Evolutionary conservation across 768 basidiomycete species (phyloP).

Genomic region (Strobilomyces confusus): DNA sequence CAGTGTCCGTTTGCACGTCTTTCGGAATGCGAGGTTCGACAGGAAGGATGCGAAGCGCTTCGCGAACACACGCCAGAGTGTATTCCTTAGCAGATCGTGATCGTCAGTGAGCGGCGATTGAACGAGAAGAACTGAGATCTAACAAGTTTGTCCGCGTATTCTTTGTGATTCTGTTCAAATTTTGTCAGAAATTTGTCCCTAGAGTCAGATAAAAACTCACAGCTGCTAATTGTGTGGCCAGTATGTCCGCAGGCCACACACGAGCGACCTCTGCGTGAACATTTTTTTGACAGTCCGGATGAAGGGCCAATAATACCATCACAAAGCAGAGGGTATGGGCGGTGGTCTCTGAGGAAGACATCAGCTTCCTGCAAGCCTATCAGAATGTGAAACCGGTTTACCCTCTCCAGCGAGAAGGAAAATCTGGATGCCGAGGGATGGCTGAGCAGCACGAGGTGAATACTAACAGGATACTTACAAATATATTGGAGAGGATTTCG

Average conservation of each 20-base stretch:
- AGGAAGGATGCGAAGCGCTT: constrained; percentile 44
- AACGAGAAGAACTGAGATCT: background rate
- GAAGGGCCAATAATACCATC: constrained; percentile 42
- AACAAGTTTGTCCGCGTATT: constrained; percentile 37
- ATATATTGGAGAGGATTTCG: constrained; percentile 46
- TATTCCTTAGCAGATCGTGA: constrained; percentile 34
- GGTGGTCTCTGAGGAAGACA: constrained; percentile 40
- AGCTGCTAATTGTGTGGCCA: constrained; percentile 21
- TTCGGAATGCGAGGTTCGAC: constrained; percentile 36
- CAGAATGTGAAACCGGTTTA: constrained; percentile 12
- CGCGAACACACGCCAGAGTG: constrained; percentile 40
- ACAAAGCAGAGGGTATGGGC: constrained; percentile 43
- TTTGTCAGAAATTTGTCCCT: background rate
- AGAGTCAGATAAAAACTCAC: constrained; percentile 21
- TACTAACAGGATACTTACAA: constrained; percentile 31
- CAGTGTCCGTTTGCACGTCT: constrained; percentile 32
- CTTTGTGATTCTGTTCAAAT: constrained; percentile 35
- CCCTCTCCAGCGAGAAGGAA: constrained; percentile 52
- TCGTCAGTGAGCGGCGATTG: background rate
- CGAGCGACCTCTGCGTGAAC: constrained; percentile 38
- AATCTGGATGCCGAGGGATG: constrained; percentile 23
- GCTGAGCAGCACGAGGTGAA: background rate
- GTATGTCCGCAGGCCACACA: constrained; percentile 38
- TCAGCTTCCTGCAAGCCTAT: background rate
- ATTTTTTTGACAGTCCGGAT: constrained; percentile 46